Evolutionary conservation across 805 yeast genomes (phyloP).

Genomic region (Torulaspora microellipsoides): DNA sequence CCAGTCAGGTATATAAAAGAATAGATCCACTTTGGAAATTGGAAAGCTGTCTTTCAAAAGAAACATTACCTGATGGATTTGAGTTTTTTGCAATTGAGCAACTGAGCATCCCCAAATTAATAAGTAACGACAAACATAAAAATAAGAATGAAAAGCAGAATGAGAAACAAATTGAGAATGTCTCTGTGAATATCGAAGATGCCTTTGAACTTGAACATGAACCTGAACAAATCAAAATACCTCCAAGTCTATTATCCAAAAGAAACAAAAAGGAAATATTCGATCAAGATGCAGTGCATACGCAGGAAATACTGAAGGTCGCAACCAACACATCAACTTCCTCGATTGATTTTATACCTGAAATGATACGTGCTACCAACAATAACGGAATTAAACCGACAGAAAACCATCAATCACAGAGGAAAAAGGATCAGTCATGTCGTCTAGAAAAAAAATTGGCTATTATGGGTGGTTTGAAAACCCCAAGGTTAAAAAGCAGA

Average conservation of each 20-base stretch:
- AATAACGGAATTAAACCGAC: no score
- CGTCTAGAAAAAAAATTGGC: no score
- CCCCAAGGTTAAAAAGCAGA: no score
- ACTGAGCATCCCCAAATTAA: constrained; percentile 11
- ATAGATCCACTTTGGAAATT: constrained; percentile 22
- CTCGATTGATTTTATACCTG: no score
- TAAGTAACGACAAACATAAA: not conserved
- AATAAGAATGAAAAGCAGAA: not conserved
- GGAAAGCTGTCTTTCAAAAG: constrained; percentile 1
- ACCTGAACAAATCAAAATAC: constrained; percentile 10
- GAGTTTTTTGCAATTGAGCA: constrained; percentile 14
- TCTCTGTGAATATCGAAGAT: constrained; percentile 13
- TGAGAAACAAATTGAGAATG: not conserved
- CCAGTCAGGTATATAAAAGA: constrained; percentile 22
- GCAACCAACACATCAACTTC: no score
- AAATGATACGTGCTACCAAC: no score
- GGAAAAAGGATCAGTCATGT: no score
- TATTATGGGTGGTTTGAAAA: no score
- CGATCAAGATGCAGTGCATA: constrained; percentile 15
- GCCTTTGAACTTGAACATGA: constrained; percentile 10
- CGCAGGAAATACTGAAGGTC: constrained; percentile 9
- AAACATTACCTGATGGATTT: constrained; percentile 6
- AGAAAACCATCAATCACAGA: no score
- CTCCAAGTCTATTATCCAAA: constrained; percentile 16
- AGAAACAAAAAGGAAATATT: constrained; percentile 22